phyloP scores from a whole-genome alignment of 345 rosid species.

The Populus davidiana region DNA sequence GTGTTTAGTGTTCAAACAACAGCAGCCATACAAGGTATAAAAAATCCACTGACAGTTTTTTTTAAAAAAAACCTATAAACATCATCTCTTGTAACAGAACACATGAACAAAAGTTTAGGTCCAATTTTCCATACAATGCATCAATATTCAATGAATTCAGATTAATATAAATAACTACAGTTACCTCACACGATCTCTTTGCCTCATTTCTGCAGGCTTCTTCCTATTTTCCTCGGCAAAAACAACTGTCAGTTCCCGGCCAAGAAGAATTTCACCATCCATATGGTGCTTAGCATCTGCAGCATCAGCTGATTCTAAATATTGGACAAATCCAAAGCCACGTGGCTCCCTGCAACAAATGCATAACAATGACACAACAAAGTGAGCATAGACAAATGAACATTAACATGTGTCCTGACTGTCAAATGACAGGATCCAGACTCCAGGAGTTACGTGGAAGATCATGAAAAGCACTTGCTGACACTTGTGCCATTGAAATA shows the following conservation, averaged over 20 bases:
- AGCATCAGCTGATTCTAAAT: conserved; percentile 79
- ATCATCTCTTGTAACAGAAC: background rate
- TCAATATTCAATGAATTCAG: background rate
- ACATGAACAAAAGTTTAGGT: background rate
- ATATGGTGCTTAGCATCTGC: conserved; percentile 78
- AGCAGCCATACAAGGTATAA: background rate
- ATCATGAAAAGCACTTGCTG: conserved; percentile 20
- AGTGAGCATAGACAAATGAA: background rate
- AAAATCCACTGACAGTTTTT: background rate
- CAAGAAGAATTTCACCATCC: conserved; percentile 80
- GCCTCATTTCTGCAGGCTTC: conserved; percentile 91
- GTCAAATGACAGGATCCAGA: conserved; percentile 17
- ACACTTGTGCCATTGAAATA: conserved; percentile 31
- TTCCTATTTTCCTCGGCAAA: conserved; percentile 92
- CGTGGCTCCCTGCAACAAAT: conserved; percentile 65
- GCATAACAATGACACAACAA: background rate
- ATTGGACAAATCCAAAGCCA: conserved; percentile 92
- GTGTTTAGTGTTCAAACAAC: background rate
- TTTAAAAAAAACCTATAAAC: background rate
- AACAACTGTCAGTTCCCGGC: conserved; percentile 72
- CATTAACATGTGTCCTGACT: conserved; percentile 1
- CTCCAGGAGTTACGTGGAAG: conserved; percentile 13
- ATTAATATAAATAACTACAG: background rate
- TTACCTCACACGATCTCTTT: conserved; percentile 62
- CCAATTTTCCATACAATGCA: background rate